phyloP scores from a whole-genome alignment of 2,329 filamentous ascomycete genomes.

The Ophiostoma sp. region DNA sequence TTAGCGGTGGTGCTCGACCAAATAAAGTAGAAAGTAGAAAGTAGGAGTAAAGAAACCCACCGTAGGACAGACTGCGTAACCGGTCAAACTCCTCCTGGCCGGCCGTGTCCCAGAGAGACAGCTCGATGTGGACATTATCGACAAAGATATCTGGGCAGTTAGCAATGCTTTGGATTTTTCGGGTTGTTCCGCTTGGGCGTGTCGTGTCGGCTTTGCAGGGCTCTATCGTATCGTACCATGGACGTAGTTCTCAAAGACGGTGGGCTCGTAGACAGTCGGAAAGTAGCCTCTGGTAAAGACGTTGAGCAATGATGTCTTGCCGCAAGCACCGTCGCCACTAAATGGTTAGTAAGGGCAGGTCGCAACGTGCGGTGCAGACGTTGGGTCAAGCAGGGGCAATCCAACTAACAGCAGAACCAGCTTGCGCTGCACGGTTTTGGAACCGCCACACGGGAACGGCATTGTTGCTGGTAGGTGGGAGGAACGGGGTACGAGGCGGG shows the following conservation, averaged over 20 bases:
- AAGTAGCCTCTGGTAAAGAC: constrained; percentile 99
- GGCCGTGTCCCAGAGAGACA: constrained; percentile 96
- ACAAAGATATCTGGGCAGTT: constrained; percentile 82
- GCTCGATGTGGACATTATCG: constrained; percentile 91
- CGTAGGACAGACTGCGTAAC: constrained; percentile 89
- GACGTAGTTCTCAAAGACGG: constrained; percentile 98
- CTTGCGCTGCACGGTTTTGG: constrained; percentile 89
- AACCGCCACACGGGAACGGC: constrained; percentile 59
- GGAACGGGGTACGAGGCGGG: not conserved
- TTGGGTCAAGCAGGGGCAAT: not conserved
- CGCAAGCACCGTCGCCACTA: constrained; percentile 91
- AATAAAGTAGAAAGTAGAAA: not conserved
- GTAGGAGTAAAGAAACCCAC: constrained; percentile 35
- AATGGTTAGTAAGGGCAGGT: not conserved
- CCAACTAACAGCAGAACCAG: constrained; percentile 77
- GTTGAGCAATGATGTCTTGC: constrained; percentile 94
- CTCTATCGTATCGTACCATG: constrained; percentile 57
- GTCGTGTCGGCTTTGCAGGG: not conserved
- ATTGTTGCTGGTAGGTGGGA: constrained; percentile 30
- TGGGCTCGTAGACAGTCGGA: constrained; percentile 96
- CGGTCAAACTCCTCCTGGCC: constrained; percentile 99
- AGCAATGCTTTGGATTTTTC: constrained; percentile 13
- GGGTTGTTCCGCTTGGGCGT: no score
- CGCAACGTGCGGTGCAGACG: constrained; percentile 15
- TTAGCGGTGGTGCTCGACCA: not conserved